Conservation (phyloP, 108 stramenopile species). For the Parietichytrium sp. region DNA sequence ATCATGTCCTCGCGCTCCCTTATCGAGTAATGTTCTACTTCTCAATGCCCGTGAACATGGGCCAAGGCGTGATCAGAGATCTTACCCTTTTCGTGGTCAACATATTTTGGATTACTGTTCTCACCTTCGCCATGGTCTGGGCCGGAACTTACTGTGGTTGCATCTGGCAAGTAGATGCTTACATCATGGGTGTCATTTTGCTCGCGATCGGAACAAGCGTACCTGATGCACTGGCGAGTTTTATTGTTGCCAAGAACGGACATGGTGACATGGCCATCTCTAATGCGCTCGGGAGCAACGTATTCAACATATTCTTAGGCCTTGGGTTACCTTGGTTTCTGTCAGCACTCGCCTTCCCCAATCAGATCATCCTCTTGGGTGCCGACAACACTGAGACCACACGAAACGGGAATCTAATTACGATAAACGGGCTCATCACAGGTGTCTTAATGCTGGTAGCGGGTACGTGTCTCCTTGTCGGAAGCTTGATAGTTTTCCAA, state of each 20-base stretch:
- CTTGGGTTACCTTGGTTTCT: constrained; percentile 51
- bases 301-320: constrained; percentile 43
- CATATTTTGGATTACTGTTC: constrained; percentile 48
- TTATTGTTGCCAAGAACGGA: constrained; percentile 40
- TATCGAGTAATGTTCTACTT: not conserved
- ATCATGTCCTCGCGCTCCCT: not conserved
- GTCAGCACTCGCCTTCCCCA: not conserved
- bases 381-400: too few relatives aligned
- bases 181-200: constrained; percentile 36
- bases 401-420: constrained; percentile 2
- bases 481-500: not conserved
- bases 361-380: not conserved
- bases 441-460: not conserved
- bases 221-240: not conserved
- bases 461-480: not conserved
- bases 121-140: constrained; percentile 53
- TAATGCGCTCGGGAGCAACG: constrained; percentile 47
- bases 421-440: not conserved
- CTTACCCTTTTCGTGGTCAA: constrained; percentile 43
- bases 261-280: constrained; percentile 47
- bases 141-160: constrained; percentile 42
- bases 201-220: constrained; percentile 37
- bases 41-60: constrained; percentile 25
- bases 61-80: not conserved
- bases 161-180: not conserved